Base-by-base conservation (phyloP, 495 filamentous ascomycete species). In the Pyrenopolyporus hunteri region DNA sequence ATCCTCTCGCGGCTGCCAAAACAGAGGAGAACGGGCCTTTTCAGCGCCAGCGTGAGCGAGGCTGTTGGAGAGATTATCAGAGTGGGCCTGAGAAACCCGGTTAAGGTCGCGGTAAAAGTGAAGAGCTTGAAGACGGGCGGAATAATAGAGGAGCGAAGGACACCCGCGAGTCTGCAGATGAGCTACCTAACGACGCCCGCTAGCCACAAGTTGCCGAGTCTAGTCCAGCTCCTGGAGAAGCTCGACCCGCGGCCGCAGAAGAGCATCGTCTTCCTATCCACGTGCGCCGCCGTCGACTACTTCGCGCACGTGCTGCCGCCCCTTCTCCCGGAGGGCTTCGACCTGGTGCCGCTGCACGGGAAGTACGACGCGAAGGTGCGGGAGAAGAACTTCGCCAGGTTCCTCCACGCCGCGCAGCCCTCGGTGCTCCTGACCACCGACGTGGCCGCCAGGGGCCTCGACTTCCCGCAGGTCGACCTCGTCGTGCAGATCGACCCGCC, bases 251-350 rank as follows among this genome's bases (percentile, higher is more conserved):
- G 82, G 4, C 92, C 92, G 0, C 85, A 89, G 57, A 92, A 93
- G 68, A 85, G 86, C n/a, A 98, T 98, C 52, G 79, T 96, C 66
- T 98, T 96, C 72, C 83, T 98, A 28, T 94, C 93, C 13, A 97
- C 92, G 31, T 97, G 95, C 67, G 91, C 91, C 19, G 89, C 88
- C n/a, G 95, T 98, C 17, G 94, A 97, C 72, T 97, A 96, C 72
- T 92, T 93, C 66, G 81, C 89, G 20, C 80, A 87, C 53, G 81
- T 96, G 11, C 80, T 98, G 22, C 88, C 89, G 0, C 63, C 77
- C 1, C 69, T 92, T 14, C 77, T 95, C 10, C 80, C 78, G 0
- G 68, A 84, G 6, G 81, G 83, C 13, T 90, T 90, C 66, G 77
- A 79, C 11, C 75, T 95, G 4, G 80, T 94, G 16, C 87, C 93